Conservation (phyloP, 345 rosid genomes). For the Hibiscus syriacus region DNA sequence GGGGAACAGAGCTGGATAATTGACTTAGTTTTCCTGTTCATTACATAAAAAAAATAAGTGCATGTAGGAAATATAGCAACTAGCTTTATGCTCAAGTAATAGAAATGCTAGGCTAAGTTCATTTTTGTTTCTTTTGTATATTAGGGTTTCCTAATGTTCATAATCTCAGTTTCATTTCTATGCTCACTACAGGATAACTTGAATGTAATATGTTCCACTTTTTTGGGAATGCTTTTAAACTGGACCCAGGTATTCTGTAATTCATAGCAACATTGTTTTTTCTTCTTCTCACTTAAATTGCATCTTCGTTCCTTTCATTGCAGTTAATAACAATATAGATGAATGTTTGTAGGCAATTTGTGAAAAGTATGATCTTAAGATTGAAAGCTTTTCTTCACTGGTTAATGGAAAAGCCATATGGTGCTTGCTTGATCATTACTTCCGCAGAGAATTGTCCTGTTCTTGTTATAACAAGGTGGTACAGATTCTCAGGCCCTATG, state of each 20-base stretch:
- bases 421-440: conserved; percentile 93
- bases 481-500: conserved; percentile 5
- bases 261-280: not conserved
- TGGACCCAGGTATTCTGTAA: conserved; percentile 67
- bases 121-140: not conserved
- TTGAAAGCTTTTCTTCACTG: conserved; percentile 48
- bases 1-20: not conserved
- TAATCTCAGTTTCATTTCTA: not conserved
- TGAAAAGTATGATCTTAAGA: conserved; percentile 40
- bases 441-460: conserved; percentile 66
- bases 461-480: conserved; percentile 48
- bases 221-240: conserved; percentile 53
- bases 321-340: conserved; percentile 6
- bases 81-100: not conserved
- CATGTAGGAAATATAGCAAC: not conserved
- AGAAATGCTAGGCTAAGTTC: not conserved
- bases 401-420: conserved; percentile 87
- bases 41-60: not conserved
- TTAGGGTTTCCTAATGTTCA: not conserved
- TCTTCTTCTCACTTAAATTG: not conserved
- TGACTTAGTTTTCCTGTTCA: not conserved
- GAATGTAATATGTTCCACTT: conserved; percentile 24
- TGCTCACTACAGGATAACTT: conserved; percentile 28
- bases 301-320: not conserved
- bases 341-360: conserved; percentile 54